These are phyloP conservation scores for Tetramitus jugosus DNA, from an alignment of 208 protist genomes.

Conservation along the genomic window DNA sequence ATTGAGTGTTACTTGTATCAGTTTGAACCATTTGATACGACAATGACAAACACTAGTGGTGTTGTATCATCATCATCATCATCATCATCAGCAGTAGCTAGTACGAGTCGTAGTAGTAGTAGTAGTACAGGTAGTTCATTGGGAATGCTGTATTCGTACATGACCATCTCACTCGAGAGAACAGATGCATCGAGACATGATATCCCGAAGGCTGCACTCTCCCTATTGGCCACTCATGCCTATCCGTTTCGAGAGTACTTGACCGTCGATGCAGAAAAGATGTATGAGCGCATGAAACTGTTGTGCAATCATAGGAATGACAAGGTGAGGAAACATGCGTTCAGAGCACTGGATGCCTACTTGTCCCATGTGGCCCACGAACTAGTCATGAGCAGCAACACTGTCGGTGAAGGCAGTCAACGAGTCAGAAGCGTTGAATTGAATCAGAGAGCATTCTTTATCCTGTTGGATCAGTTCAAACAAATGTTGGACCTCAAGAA, in stretches of 20 bases:
- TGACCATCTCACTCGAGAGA: too few relatives aligned
- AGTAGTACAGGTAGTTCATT: too few relatives aligned
- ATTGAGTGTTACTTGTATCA: too few relatives aligned
- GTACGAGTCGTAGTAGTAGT: too few relatives aligned
- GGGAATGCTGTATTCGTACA: too few relatives aligned
- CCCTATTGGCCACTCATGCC: slow-evolving; percentile 21
- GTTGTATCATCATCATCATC: too few relatives aligned
- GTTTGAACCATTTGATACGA: too few relatives aligned
- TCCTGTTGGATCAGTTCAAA: slow-evolving; percentile 35
- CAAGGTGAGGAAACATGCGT: slow-evolving; percentile 27
- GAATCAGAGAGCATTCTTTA: slow-evolving; percentile 30
- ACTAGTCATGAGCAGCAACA: neutral
- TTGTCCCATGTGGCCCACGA: slow-evolving; percentile 23
- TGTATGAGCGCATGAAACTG: slow-evolving; percentile 19
- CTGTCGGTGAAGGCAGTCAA: too few relatives aligned
- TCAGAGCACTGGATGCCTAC: slow-evolving; percentile 29
- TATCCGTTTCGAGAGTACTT: slow-evolving; percentile 33
- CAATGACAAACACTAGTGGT: too few relatives aligned
- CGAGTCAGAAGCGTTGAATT: slow-evolving; percentile 24
- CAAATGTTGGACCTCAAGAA: neutral
- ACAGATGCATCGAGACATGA: too few relatives aligned
- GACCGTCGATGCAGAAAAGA: slow-evolving; percentile 30
- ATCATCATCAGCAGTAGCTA: too few relatives aligned
- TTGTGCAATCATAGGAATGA: slow-evolving; percentile 36
- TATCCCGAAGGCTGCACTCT: slow-evolving; percentile 30